phyloP scores from a whole-genome alignment of 1,284 basidiomycete genomes.

The Vanrija sp. region DNA sequence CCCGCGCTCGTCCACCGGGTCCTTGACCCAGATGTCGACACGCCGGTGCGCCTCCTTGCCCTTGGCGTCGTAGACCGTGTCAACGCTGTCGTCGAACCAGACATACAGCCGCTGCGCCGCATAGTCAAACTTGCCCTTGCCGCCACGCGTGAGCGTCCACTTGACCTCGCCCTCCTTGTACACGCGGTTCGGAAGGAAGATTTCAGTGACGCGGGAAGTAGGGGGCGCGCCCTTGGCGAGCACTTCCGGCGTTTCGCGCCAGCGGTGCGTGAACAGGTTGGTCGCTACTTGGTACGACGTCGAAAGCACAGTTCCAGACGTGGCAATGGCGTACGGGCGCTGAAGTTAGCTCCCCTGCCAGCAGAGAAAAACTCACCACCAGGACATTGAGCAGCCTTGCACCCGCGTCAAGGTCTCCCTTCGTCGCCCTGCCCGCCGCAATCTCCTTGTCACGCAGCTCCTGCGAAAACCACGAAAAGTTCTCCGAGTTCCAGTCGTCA shows the following conservation, averaged over 20 bases:
- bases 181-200: conserved; percentile 61
- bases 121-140: conserved; percentile 28
- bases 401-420: conserved; percentile 64
- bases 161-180: conserved; percentile 20
- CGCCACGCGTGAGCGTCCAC: conserved; percentile 26
- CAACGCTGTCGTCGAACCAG: conserved; percentile 34
- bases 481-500: conserved; percentile 94
- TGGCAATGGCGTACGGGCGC: conserved; percentile 48
- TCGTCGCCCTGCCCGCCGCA: conserved; percentile 48
- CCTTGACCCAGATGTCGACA: conserved; percentile 36
- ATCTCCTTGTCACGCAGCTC: conserved; percentile 34
- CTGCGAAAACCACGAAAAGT: conserved; percentile 86
- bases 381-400: conserved; percentile 71
- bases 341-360: conserved; percentile 9
- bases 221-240: conserved; percentile 48
- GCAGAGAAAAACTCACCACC: conserved; percentile 51
- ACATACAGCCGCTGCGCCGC: conserved; percentile 33
- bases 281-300: conserved; percentile 28
- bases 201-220: conserved; percentile 64
- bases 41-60: conserved; percentile 13
- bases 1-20: neutral
- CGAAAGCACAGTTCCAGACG: conserved; percentile 36
- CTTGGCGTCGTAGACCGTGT: neutral
- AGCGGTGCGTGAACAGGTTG: conserved; percentile 30
- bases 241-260: conserved; percentile 19